Percentiles rank a stretch among this genome's conserved stretches.
phyloP scores from a whole-genome alignment of 768 basidiomycete species.

The Suillus ampliporus region DNA sequence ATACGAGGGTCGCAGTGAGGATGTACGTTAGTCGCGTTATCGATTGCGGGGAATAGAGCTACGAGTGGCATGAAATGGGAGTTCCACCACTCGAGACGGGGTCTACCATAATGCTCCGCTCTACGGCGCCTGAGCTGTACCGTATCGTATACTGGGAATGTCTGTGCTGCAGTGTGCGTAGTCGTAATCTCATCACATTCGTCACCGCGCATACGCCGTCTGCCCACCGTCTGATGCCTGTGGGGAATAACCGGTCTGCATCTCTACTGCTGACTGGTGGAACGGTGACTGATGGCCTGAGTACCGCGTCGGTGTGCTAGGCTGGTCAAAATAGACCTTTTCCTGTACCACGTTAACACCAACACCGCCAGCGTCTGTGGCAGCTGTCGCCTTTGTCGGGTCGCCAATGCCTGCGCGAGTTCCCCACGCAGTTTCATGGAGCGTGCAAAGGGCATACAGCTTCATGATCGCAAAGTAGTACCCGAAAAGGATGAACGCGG shows the following conservation, averaged over 20 bases:
- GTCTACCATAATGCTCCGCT: slow-evolving; percentile 5
- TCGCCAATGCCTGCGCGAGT: slow-evolving; percentile 95
- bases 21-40: background rate
- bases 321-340: slow-evolving; percentile 17
- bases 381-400: slow-evolving; percentile 75
- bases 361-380: slow-evolving; percentile 49
- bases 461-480: slow-evolving; percentile 98
- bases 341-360: slow-evolving; percentile 27
- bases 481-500: slow-evolving; percentile 88
- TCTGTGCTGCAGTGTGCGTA: background rate
- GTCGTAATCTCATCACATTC: slow-evolving; percentile 9
- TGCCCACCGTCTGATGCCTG: slow-evolving; percentile 14
- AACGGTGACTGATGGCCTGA: background rate
- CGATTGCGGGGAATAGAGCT: background rate
- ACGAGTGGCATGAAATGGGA: background rate
- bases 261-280: slow-evolving; percentile 11
- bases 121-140: no score
- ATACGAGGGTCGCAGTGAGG: background rate
- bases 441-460: slow-evolving; percentile 85
- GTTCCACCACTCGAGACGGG: background rate
- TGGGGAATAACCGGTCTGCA: slow-evolving; percentile 12
- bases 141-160: background rate
- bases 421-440: slow-evolving; percentile 97
- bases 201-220: slow-evolving; percentile 11
- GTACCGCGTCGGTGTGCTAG: background rate